A percentile compares a stretch with the other conserved stretches of the same genome.
These are phyloP conservation scores for Cucumis sativus DNA, from an alignment of 306 rosid genomes.

Conservation along the genomic window DNA sequence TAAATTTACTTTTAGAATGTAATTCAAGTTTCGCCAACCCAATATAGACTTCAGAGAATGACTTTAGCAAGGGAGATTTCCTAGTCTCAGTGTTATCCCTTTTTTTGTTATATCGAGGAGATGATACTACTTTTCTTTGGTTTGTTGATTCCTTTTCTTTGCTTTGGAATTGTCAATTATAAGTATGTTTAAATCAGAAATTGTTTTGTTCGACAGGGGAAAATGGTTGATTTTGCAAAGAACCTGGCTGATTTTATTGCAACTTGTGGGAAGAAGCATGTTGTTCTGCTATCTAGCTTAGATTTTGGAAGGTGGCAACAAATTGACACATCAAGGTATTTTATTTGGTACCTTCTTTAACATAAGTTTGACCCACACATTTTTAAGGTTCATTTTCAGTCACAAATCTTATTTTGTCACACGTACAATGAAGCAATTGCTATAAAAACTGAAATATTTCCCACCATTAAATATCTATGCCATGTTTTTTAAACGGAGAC, in stretches of 20 bases:
- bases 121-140: not conserved
- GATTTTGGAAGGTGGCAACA: slow-evolving; percentile 86
- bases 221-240: slow-evolving; percentile 64
- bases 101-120: not conserved
- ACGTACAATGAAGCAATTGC: not conserved
- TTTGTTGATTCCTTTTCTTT: not conserved
- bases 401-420: not conserved
- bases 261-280: slow-evolving; percentile 57
- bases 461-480: not conserved
- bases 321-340: slow-evolving; percentile 73
- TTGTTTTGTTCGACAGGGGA: slow-evolving; percentile 40
- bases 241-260: slow-evolving; percentile 58
- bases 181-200: not conserved
- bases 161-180: not conserved
- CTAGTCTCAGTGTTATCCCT: not conserved
- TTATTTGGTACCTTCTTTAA: not conserved
- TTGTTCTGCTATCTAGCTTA: slow-evolving; percentile 71
- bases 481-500: not conserved
- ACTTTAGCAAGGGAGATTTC: not conserved
- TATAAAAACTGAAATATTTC: not conserved
- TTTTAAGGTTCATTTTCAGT: not conserved
- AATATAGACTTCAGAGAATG: not conserved
- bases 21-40: not conserved
- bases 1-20: not conserved
- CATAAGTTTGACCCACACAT: not conserved